Base-by-base conservation (phyloP, 2,329 filamentous ascomycete genomes). In the Ascosphaera acerosa region DNA sequence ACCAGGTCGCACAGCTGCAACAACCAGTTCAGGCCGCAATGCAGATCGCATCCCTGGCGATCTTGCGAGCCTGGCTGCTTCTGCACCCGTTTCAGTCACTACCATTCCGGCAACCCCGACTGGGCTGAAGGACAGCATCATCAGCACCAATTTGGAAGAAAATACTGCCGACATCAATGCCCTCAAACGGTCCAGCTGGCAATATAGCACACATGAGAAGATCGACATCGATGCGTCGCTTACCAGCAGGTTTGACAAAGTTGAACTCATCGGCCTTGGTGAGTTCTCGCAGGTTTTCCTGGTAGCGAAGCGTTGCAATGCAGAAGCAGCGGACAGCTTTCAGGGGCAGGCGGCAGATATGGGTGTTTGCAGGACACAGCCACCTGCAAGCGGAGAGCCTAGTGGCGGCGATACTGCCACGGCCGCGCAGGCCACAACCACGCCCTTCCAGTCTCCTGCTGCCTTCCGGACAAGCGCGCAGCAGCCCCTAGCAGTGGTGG, bases 21-120 rank as follows among this genome's bases (percentile, higher is more conserved):
- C 54, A 55, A 31, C 54, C 52, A n/a, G n/a, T n/a, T n/a, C n/a
- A n/a, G n/a, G n/a, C n/a, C n/a, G n/a, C n/a, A n/a, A n/a, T n/a
- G n/a, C n/a, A n/a, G n/a, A n/a, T n/a, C n/a, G n/a, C n/a, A n/a
- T n/a, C n/a, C n/a, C n/a, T n/a, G n/a, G n/a, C n/a, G n/a, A n/a
- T n/a, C n/a, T n/a, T n/a, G n/a, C n/a, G n/a, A n/a, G n/a, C n/a
- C n/a, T n/a, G n/a, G n/a, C n/a, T 34, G 54, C 50, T 36, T 48
- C 45, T 18, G 46, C 52, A 32, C 58, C 58, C 34, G 60, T 70
- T 9, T n/a, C n/a, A n/a, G n/a, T n/a, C n/a, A n/a, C n/a, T n/a
- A n/a, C n/a, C n/a, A n/a, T n/a, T n/a, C 84, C 82, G 1, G 81
- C 78, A 1, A 94, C 84, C 1, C 84, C 84, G 3, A 91, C 81